Evolutionary conservation across 2,329 filamentous ascomycete genomes (phyloP).

Genomic region (Fusarium caatingaense): DNA sequence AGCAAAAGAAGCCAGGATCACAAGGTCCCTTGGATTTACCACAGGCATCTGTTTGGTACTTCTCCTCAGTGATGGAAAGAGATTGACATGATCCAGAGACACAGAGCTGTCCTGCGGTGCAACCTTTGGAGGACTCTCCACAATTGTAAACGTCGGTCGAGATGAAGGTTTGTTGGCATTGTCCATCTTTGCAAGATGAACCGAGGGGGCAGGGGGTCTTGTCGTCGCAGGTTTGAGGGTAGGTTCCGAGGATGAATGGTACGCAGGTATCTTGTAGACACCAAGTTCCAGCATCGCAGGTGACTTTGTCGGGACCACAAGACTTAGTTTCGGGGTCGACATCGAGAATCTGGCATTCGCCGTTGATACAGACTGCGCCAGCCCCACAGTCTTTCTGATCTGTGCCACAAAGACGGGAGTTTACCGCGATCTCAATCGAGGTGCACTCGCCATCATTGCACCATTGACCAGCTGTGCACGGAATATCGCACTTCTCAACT

Average conservation of each 20-base stretch:
- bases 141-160: conserved; percentile 25
- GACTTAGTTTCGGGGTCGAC: conserved; percentile 27
- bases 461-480: conserved; percentile 28
- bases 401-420: conserved; percentile 17
- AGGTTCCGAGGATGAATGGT: conserved; percentile 35
- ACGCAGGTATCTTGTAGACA: conserved; percentile 28
- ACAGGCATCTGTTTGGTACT: background rate
- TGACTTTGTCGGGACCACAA: conserved; percentile 17
- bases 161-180: conserved; percentile 25
- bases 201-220: conserved; percentile 17
- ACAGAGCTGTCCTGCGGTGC: conserved; percentile 28
- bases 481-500: background rate
- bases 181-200: conserved; percentile 11
- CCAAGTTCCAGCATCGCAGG: conserved; percentile 35
- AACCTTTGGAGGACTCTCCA: conserved; percentile 7
- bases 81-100: conserved; percentile 21
- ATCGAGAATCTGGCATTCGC: conserved; percentile 14
- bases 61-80: conserved; percentile 7
- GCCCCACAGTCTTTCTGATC: background rate
- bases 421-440: conserved; percentile 26
- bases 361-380: conserved; percentile 33
- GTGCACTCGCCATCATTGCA: conserved; percentile 21
- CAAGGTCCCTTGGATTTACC: conserved; percentile 10
- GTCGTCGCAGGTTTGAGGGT: conserved; percentile 21
- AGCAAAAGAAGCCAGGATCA: conserved; percentile 19